Percentiles rank a stretch among this genome's conserved stretches.
Evolutionary conservation across 2,329 filamentous ascomycete species (phyloP).

Genomic region (Microascus cirrosus): DNA sequence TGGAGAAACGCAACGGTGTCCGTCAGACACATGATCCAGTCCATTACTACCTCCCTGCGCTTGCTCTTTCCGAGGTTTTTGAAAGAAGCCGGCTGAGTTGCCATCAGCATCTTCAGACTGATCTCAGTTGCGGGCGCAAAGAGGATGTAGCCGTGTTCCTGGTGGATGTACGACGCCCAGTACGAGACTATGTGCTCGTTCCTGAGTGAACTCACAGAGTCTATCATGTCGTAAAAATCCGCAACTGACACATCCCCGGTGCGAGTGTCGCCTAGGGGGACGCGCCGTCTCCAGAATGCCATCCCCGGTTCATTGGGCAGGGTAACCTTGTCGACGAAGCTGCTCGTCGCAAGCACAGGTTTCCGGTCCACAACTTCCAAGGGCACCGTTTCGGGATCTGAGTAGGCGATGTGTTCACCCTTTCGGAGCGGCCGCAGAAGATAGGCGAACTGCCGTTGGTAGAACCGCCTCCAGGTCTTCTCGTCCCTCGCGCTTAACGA

Average conservation of each 20-base stretch:
- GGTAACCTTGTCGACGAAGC: conserved; percentile 45
- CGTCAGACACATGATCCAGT: conserved; percentile 65
- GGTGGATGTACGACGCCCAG: conserved; percentile 59
- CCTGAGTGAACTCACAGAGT: conserved; percentile 43
- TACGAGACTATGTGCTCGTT: conserved; percentile 62
- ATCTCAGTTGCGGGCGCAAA: conserved; percentile 57
- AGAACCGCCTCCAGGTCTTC: conserved; percentile 57
- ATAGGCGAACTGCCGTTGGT: conserved; percentile 59
- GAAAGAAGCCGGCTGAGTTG: conserved; percentile 49
- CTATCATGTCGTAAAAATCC: conserved; percentile 51
- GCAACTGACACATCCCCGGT: conserved; percentile 32
- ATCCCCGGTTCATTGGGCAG: conserved; percentile 50
- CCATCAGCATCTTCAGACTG: conserved; percentile 56
- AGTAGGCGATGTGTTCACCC: conserved; percentile 52
- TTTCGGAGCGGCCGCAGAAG: conserved; percentile 52
- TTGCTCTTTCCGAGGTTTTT: conserved; percentile 50
- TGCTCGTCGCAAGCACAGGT: conserved; percentile 23
- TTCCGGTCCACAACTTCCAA: conserved; percentile 54
- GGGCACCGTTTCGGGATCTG: conserved; percentile 57
- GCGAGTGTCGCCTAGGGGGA: conserved; percentile 32
- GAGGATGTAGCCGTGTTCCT: conserved; percentile 52
- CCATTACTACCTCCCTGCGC: conserved; percentile 49
- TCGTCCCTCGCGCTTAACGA: conserved; percentile 49
- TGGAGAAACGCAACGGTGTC: conserved; percentile 61
- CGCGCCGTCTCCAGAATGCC: conserved; percentile 45